Evolutionary conservation across 1,284 basidiomycete species (phyloP), one percentile per base, ranked within the genome.

Genomic region (Cryptococcus floricola): DNA sequence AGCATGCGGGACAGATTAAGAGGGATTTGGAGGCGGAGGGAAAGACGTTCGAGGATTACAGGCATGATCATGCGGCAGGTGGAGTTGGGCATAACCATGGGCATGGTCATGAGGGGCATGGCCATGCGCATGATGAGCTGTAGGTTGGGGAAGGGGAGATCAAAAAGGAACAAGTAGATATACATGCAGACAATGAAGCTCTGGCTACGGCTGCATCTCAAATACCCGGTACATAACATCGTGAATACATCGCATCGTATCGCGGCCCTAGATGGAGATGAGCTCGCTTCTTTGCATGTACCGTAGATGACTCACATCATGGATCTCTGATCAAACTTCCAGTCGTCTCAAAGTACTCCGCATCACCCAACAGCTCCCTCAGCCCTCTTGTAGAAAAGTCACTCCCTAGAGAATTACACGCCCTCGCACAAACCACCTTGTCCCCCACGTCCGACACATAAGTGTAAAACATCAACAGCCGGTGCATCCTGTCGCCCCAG

Each of bases 1-100:
- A 57, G 45, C 52, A 60, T 53, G 57, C 57, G 31, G 38, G 41
- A 25, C 57, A 58, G 42, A 58, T 58, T 31, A 48, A 43, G 41
- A 51, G 54, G 19, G 57, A 59, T 50, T 39, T 59, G 43, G 57
- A 42, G 7, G 48, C 38, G 27, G 57, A 59, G 25, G 50, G 57
- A 23, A 50, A 50, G 37, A 50, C n/a, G 47, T 46, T 14, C 23
- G 48, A 31, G 54, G n/a, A 59, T 42, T 16, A 59, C 45, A 18
- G 48, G 56, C 42, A 47, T 54, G 16, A 52, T 53, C 28, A 48
- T 48, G 25, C 23, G 13, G 23, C n/a, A 2, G 27, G 12, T 13
- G 51, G 52, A 6, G 37, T 49, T 50, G 56, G 48, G 39, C 47
- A 48, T 42, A 39, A 39, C 37, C 56, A 57, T 57, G 56, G 51